Percentiles rank a stretch among this genome's conserved stretches.
Evolutionary conservation across 306 rosid species (phyloP).

Genomic region (Cucumis hystrix): DNA sequence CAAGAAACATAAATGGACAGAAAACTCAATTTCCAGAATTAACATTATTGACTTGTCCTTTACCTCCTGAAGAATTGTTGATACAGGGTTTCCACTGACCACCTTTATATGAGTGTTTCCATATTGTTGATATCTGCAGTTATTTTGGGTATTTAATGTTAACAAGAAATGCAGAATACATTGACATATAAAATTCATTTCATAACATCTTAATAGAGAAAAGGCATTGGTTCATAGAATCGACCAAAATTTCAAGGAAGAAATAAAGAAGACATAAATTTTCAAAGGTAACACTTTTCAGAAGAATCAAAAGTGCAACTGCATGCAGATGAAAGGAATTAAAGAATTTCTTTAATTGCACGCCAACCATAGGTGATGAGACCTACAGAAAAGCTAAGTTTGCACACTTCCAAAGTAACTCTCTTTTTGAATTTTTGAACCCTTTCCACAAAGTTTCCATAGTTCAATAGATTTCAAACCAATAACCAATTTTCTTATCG

Average conservation of each 20-base stretch:
- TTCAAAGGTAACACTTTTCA: background rate
- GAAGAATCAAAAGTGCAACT: background rate
- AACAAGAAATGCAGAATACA: constrained; percentile 9
- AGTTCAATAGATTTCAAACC: background rate
- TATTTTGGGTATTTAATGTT: constrained; percentile 11
- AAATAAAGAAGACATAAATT: background rate
- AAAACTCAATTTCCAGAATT: background rate
- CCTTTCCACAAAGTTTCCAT: background rate
- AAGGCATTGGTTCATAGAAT: background rate
- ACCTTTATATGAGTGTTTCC: constrained; percentile 68
- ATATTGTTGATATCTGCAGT: constrained; percentile 74
- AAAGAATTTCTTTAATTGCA: background rate
- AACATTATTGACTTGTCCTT: background rate
- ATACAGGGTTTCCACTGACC: constrained; percentile 75
- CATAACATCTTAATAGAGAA: background rate
- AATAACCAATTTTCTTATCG: background rate
- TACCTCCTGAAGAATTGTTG: constrained; percentile 58
- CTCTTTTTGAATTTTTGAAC: background rate
- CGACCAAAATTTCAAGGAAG: background rate
- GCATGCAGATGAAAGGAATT: background rate
- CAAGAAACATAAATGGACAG: background rate
- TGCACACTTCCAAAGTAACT: background rate
- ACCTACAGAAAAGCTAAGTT: background rate
- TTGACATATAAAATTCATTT: background rate
- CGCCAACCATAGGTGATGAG: background rate